phyloP scores from a whole-genome alignment of 441 rosid species.

The Arabidopsis lyrata region DNA sequence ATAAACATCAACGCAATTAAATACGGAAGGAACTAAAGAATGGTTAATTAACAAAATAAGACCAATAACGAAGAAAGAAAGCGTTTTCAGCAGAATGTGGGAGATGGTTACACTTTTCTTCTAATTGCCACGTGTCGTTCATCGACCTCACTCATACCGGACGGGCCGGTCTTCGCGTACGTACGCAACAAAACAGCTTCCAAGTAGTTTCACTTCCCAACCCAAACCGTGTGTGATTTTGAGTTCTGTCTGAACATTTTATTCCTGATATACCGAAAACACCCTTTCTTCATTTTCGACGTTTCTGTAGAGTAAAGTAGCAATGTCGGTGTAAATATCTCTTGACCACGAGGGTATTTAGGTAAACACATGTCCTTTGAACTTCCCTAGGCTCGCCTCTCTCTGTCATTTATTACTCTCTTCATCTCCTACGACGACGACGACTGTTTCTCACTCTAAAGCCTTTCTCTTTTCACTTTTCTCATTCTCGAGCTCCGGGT shows the following conservation, averaged over 20 bases:
- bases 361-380: slow-evolving; percentile 8
- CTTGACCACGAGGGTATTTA: slow-evolving; percentile 13
- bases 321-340: slow-evolving; percentile 43
- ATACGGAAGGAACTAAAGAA: background rate
- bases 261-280: slow-evolving; percentile 9
- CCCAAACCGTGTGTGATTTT: slow-evolving; percentile 27
- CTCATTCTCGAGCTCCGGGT: slow-evolving; percentile 45
- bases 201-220: background rate
- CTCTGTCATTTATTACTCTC: slow-evolving; percentile 34
- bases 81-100: background rate
- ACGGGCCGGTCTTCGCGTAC: background rate
- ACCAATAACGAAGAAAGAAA: background rate
- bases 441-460: background rate
- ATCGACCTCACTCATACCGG: slow-evolving; percentile 13
- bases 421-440: slow-evolving; percentile 4
- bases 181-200: slow-evolving; percentile 8
- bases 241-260: slow-evolving; percentile 6
- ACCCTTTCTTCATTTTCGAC: slow-evolving; percentile 31
- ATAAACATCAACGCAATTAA: background rate
- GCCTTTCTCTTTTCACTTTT: slow-evolving; percentile 1
- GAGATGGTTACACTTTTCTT: slow-evolving; percentile 1
- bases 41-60: background rate
- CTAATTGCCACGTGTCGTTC: slow-evolving; percentile 23
- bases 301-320: slow-evolving; percentile 18
- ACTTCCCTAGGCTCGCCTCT: slow-evolving; percentile 41